Evolutionary conservation across 306 rosid species (phyloP), one percentile per base, ranked within the genome.

Genomic region (Quercus glauca): DNA sequence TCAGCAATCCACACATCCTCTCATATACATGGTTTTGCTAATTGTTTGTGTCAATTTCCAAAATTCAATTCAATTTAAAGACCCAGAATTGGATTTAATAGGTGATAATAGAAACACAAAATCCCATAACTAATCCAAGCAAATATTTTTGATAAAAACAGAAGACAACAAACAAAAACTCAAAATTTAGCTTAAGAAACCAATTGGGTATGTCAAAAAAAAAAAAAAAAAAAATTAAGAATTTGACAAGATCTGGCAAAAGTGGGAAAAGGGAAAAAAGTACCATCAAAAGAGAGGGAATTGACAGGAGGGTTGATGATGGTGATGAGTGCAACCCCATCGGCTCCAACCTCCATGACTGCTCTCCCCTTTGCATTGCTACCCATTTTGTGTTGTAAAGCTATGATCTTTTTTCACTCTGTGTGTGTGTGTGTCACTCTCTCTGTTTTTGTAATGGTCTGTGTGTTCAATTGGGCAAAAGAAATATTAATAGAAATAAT

Each of bases 221-320:
- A 0, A 56, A 73, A 71, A 6, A 0, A n/a, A n/a, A n/a, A 57
- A 73, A 45, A 19, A 53, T 26, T 1, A 67, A 15, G 28, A 72
- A 49, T 14, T 14, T 61, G 25, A 63, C 4, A 3, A 74, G 52
- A 77, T 58, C 35, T 19, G 31, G 61, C 37, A 18, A 31, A 14
- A 35, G 9, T 17, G 55, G 1, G 9, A 14, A 0, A 3, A 20
- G 43, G 5, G 18, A 20, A 35, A 55, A 18, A 41, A 37, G 61
- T 90, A 93, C 99, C 99, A 78, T 93, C 99, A 49, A 86, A 81
- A 15, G 99, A 91, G 79, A 96, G 99, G 51, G 99, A 91, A 84
- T 96, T 96, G 75, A 96, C 97, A 31, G 99, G 99, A 74, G 99
- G 99, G 73, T 96, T 88, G 89, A 93, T 79, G 85, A 95, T 84